phyloP scores from a whole-genome alignment of 2,329 filamentous ascomycete species.

The Penicillium freii region DNA sequence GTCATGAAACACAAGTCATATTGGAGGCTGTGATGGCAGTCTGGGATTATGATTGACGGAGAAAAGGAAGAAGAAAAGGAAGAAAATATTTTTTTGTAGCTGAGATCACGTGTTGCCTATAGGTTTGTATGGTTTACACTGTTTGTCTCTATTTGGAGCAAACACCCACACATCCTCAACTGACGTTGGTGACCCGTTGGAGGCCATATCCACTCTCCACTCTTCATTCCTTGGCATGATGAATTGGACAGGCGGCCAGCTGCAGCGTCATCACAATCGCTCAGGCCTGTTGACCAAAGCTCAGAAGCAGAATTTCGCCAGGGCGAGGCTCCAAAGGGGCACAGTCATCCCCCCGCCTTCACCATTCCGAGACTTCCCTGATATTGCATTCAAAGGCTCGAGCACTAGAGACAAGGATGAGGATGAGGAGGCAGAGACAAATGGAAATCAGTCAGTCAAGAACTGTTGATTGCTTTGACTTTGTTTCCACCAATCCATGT shows the following conservation, averaged over 20 bases:
- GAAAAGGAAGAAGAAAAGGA: slow-evolving; percentile 8
- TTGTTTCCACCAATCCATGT: background rate
- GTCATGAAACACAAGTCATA: slow-evolving; percentile 7
- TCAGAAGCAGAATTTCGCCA: slow-evolving; percentile 38
- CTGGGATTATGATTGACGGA: slow-evolving; percentile 6
- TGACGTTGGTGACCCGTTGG: background rate
- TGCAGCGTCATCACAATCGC: slow-evolving; percentile 41
- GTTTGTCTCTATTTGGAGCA: background rate
- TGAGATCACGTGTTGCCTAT: slow-evolving; percentile 9
- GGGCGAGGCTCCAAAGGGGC: slow-evolving; percentile 24
- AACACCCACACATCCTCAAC: background rate
- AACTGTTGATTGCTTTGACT: slow-evolving; percentile 4
- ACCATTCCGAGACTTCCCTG: slow-evolving; percentile 12
- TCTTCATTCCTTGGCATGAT: slow-evolving; percentile 24
- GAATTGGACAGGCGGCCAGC: slow-evolving; percentile 48
- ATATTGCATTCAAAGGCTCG: slow-evolving; percentile 2
- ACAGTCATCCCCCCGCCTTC: slow-evolving; percentile 13
- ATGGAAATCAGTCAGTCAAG: slow-evolving; percentile 1
- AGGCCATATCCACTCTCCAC: background rate
- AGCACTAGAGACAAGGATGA: slow-evolving; percentile 1
- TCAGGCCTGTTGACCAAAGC: slow-evolving; percentile 25
- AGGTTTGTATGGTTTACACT: slow-evolving; percentile 10
- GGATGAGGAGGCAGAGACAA: background rate
- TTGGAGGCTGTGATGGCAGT: background rate
- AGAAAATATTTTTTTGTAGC: slow-evolving; percentile 6